Conservation (phyloP, 257 asterid genomes). For the Linaria vulgaris region DNA sequence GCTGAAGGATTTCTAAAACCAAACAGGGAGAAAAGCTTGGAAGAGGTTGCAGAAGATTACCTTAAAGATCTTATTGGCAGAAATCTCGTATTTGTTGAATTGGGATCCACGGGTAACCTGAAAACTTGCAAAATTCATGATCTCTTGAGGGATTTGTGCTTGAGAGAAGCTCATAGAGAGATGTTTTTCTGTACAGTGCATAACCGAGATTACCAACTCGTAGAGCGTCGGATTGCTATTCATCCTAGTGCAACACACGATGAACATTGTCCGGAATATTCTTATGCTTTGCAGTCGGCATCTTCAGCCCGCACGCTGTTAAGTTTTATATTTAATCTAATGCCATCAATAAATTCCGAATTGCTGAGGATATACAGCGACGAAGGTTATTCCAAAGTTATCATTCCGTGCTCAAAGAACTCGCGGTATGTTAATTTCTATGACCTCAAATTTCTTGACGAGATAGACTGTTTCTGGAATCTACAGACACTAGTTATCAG, state of each 20-base stretch:
- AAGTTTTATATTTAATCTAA: not conserved
- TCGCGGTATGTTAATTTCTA: conserved; percentile 4
- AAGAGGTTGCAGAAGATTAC: not conserved
- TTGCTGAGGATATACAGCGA: conserved; percentile 3
- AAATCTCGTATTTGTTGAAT: conserved; percentile 1
- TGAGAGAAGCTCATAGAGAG: conserved; percentile 5
- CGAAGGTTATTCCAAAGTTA: not conserved
- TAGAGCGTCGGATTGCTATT: not conserved
- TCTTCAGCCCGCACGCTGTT: not conserved
- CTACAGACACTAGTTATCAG: conserved; percentile 3
- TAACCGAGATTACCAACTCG: not conserved
- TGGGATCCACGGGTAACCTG: not conserved
- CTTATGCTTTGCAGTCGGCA: too few species aligned
- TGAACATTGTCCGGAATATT: not conserved
- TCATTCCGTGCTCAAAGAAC: not conserved
- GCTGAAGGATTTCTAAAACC: conserved; percentile 13
- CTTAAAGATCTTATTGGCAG: not conserved
- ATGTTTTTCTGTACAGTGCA: not conserved
- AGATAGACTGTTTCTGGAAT: not conserved
- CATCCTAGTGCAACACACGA: not conserved
- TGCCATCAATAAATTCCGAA: not conserved
- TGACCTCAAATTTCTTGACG: not conserved
- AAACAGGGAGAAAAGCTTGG: not conserved
- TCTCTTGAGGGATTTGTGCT: conserved; percentile 11
- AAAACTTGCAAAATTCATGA: conserved; percentile 7